Base-by-base conservation (phyloP, 75 land plant genomes). In the Sequoiadendron giganteum region DNA sequence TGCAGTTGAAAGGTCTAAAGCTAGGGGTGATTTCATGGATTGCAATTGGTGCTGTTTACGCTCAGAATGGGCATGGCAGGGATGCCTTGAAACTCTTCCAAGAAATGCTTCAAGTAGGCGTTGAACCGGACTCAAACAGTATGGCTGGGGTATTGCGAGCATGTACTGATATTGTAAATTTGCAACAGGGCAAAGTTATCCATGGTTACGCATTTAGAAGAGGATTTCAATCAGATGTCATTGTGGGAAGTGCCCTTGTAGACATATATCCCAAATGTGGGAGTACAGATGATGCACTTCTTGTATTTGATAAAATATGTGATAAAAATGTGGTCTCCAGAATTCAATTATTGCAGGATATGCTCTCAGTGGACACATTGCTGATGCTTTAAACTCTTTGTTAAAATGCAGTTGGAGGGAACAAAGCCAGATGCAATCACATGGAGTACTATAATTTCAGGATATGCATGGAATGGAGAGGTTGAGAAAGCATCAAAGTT, bases 111-210 rank as follows among this genome's bases (percentile, higher is more conserved):
- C 10, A 32, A 10, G 82, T n/a, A 43, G 87, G 43, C 4, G 36
- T 83, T 25, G 25, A 30, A 42, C 87, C 87, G 10, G 42, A 86
- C 45, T 30, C 86, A 36, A 25, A 18, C 30, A 81, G 85, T 43
- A 43, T 81, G 18, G 84, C 48, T 9, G 91, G 94, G 40, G 90
- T 90, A 72, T 65, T 93, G 8, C 92, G 90, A 85, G 92, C 95
- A 45, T 90, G 90, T 87, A 89, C 93, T 32, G 77, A 85, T 65
- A 83, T 90, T 70, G 89, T 43, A 47, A 40, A 30, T 72, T 40
- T 81, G 48, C 47, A 81, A 21, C 11, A 45, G n/a, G 30, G 84
- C 30, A 81, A 81, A 40, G 84, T 19, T 19, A 80, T 91, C 6
- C 93, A 95, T 86, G 58, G 86, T 9, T 91, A 86, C 85, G 87